Evolutionary conservation across 2,329 filamentous ascomycete species (phyloP), one percentile per base, ranked within the genome.

Genomic region (Fusarium circinatum): DNA sequence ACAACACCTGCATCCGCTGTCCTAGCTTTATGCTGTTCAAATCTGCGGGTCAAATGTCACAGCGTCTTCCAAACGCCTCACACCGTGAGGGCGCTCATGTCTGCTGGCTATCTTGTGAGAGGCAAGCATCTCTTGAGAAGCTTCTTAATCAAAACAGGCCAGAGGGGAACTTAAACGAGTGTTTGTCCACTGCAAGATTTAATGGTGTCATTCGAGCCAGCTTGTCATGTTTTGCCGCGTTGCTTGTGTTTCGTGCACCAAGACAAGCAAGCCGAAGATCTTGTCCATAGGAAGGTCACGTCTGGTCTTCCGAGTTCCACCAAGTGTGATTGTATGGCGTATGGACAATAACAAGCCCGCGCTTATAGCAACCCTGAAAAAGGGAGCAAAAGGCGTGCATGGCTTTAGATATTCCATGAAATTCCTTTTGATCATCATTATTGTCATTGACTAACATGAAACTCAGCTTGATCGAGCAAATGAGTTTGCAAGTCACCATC

Each of bases 221-320:
- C 54, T 68, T 71, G 61, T n/a, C 56, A 68, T 65, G 39, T 61
- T 45, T 60, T 55, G 48, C 34, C 47, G 64, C 68, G 55, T 65
- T 70, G 51, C 65, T 52, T 57, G 64, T 75, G 60, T 62, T 59
- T 62, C 44, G 56, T 70, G 48, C 39, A 67, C 60, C 68, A 62
- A 58, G 47, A 47, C 51, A 71, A 38, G 56, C 52, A 73, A 65
- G 52, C 44, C 60, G 47, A 66, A 70, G 65, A 73, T 56, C 56
- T 55, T 61, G 48, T 59, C 57, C 57, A 65, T 51, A 58, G 44
- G 44, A 61, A 56, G 62, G 60, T 56, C 65, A 49, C 44, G 32
- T 49, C 54, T 67, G 58, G 61, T 51, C 42, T 70, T 55, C 61
- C 38, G 67, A 69, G 70, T 73, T 72, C 59, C 61, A 76, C 73